A percentile compares a stretch with the other conserved stretches of the same genome.
Conservation (phyloP, 2,329 filamentous ascomycete genomes). For the Aspergillus felis region DNA sequence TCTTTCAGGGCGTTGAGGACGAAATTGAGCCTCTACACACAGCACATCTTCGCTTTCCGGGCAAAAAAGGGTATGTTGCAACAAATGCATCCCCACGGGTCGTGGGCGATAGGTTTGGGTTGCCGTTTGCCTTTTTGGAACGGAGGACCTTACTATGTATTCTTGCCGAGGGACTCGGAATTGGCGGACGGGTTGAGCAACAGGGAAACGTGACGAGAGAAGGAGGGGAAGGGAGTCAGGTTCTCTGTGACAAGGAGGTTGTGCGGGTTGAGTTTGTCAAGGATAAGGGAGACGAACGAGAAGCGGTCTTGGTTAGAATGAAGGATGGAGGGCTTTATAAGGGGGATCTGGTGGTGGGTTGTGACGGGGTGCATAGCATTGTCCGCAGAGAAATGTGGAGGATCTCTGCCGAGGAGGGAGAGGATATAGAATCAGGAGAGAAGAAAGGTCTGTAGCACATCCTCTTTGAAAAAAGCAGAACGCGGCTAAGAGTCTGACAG, state of each 20-base stretch:
- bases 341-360: slow-evolving; percentile 38
- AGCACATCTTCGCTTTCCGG: too few species aligned
- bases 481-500: neutral
- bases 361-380: slow-evolving; percentile 41
- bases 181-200: too few species aligned
- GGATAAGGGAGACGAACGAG: slow-evolving; percentile 1
- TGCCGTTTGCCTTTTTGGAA: too few species aligned
- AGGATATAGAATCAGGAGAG: too few species aligned
- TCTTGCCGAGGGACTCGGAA: slow-evolving; percentile 19
- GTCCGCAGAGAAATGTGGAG: slow-evolving; percentile 33
- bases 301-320: slow-evolving; percentile 8
- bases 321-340: slow-evolving; percentile 8
- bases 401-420: neutral
- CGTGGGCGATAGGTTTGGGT: too few species aligned
- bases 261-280: slow-evolving; percentile 27
- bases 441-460: too few species aligned
- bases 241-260: slow-evolving; percentile 7
- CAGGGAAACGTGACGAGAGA: slow-evolving; percentile 15
- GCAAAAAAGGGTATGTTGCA: too few species aligned
- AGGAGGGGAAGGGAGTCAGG: slow-evolving; percentile 13
- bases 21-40: too few species aligned
- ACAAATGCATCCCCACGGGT: too few species aligned
- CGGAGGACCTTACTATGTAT: slow-evolving; percentile 13
- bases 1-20: too few species aligned
- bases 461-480: too few species aligned